Evolutionary conservation across 1,284 basidiomycete genomes (phyloP).

Genomic region (Lentinula novae-zelandiae): DNA sequence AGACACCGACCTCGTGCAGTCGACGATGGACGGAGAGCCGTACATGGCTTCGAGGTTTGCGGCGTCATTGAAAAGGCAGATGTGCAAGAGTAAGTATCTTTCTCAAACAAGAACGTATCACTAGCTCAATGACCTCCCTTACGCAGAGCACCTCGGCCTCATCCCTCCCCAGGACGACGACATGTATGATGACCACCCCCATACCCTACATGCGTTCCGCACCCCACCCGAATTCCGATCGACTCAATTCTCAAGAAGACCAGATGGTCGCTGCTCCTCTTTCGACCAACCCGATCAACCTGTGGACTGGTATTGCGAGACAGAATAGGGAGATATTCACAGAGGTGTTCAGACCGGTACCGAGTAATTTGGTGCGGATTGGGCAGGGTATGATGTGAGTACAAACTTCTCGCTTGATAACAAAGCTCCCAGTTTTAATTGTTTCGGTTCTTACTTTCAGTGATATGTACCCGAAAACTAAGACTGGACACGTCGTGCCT

Average conservation of each 20-base stretch:
- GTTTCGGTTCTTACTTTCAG: conserved; percentile 28
- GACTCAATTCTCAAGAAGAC: conserved; percentile 59
- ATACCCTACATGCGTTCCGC: conserved; percentile 78
- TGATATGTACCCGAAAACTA: conserved; percentile 68
- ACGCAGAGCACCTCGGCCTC: conserved; percentile 81
- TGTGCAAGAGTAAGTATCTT: conserved; percentile 60
- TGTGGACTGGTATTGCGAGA: conserved; percentile 74
- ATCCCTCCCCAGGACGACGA: conserved; percentile 57
- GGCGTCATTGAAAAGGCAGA: conserved; percentile 68
- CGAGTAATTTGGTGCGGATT: conserved; percentile 76
- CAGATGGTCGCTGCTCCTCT: conserved; percentile 78
- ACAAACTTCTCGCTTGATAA: conserved; percentile 16
- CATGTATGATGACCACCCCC: conserved; percentile 34
- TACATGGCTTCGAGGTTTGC: conserved; percentile 75
- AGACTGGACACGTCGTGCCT: conserved; percentile 80
- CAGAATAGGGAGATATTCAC: conserved; percentile 80
- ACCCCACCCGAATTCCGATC: conserved; percentile 66
- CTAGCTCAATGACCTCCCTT: not conserved
- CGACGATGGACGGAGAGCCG: conserved; percentile 75
- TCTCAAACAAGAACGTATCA: not conserved
- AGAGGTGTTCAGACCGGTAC: conserved; percentile 80
- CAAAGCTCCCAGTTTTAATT: not conserved
- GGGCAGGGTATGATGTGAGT: conserved; percentile 74
- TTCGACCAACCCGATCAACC: conserved; percentile 49
- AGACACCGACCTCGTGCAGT: conserved; percentile 76